Percentiles rank a stretch among this genome's conserved stretches.
These are phyloP conservation scores for Panaeolus cyanescens DNA, from an alignment of 768 basidiomycete genomes.

Conservation along the genomic window DNA sequence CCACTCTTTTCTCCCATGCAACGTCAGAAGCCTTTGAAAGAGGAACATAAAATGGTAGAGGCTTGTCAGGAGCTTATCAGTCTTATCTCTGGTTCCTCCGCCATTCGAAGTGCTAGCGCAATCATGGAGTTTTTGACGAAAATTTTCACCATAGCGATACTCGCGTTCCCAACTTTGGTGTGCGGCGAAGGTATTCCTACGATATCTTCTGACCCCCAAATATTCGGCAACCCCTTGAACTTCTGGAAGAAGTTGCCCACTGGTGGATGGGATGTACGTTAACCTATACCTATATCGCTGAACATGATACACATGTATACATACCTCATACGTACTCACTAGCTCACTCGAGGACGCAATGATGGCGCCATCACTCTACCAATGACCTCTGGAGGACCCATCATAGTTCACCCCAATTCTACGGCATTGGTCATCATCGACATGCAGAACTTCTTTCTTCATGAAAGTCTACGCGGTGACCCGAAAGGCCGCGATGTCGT, in stretches of 20 bases:
- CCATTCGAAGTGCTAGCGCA: too few relatives aligned
- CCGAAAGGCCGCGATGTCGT: constrained; percentile 30
- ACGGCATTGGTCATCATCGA: constrained; percentile 36
- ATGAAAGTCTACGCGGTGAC: constrained; percentile 30
- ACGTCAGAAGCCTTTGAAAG: too few relatives aligned
- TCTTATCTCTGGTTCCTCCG: too few relatives aligned
- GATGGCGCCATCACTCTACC: constrained; percentile 26
- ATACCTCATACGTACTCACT: too few relatives aligned
- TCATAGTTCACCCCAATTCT: constrained; percentile 28
- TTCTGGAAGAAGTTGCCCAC: constrained; percentile 27
- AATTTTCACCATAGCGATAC: background rate
- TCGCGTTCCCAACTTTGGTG: background rate
- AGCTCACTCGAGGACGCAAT: constrained; percentile 30
- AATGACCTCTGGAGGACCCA: constrained; percentile 23
- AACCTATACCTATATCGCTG: background rate
- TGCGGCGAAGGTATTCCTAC: too few relatives aligned
- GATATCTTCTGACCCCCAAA: constrained; percentile 12
- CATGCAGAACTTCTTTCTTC: constrained; percentile 36
- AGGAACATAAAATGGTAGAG: too few relatives aligned
- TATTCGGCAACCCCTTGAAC: constrained; percentile 30
- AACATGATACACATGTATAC: background rate
- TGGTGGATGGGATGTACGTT: constrained; percentile 28
- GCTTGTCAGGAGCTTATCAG: too few relatives aligned
- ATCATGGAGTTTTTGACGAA: too few relatives aligned
- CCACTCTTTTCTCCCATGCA: too few relatives aligned